Base-by-base conservation (phyloP, 768 basidiomycete genomes). In the Pisolithus sp. region DNA sequence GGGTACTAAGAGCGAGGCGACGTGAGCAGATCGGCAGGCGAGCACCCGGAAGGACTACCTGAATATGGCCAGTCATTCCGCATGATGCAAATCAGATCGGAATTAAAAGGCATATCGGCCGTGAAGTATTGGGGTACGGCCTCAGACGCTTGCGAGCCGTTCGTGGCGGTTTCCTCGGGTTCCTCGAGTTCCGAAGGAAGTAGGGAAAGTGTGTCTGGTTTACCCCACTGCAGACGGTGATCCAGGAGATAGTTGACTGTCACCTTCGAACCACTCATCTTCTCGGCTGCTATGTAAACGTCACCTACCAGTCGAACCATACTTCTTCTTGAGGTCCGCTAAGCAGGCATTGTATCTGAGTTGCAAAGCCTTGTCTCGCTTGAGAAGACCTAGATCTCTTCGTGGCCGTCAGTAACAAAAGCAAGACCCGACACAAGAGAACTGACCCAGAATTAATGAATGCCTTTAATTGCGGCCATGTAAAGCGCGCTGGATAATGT, bases 51-150 rank as follows among this genome's bases (percentile, higher is more conserved):
- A 48, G 9, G 42, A 73, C 49, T 59, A 85, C 87, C 81, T 7
- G 87, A 90, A 66, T 93, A 93, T 0, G 90, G 90, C 90, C 90
- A 93, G 62, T 91, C 89, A 60, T 92, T 90, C 59, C 73, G 82
- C 43, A 85, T 85, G 54, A 91, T 81, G 59, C 82, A 85, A 56
- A 89, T 70, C 48, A 80, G 70, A 34, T 80, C 70, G 12, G 73
- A 69, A 54, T 54, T 40, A 20, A 54, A 58, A 0, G 85, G 78
- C 8, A 81, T 82, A 56, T 83, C 73, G 12, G 77, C 77, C 30
- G 74, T 81, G 66, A 93, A 92, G 65, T 86, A 87, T 12, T 73
- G 68, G 7, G 80, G 81, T 2, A 47, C 34, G 3, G 50, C 39
- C 34, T 51, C 51, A 5, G 7, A 34, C 23, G 48, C 52, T 17